Evolutionary conservation across 306 rosid species (phyloP), one percentile per base, ranked within the genome.

Genomic region (Pterocarpus santalinus): DNA sequence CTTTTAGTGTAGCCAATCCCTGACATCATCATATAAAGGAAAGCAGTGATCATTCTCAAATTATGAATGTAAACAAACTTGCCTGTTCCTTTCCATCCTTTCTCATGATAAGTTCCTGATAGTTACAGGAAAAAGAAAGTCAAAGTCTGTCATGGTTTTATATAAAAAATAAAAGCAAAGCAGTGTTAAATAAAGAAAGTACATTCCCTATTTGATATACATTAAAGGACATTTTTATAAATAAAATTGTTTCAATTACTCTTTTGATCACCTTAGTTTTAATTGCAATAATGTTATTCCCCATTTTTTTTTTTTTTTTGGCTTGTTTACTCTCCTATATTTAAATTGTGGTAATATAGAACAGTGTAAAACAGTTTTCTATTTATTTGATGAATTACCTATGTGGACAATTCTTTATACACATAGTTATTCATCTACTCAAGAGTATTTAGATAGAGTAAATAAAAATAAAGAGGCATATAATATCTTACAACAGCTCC

Each of bases 401-500:
- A 49, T 30, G 28, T 67, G 60, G 39, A 46, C 34, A 70, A 70
- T 14, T 43, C 1, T 16, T 2, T 34, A 17, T 14, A 5, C 36
- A 32, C n/a, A 65, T 65, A 51, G 46, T 36, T 32, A 8, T 41
- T n/a, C 38, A 17, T 11, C 17, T 53, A 4, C 2, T 22, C 22
- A 7, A 17, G 8, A 55, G 8, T 2, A 66, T 43, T 41, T 7
- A 66, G 28, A 22, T 47, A 52, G 53, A 41, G 34, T 22, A n/a
- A 41, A 53, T 3, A 36, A 67, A 77, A 77, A 55, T 15, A 64
- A 60, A 33, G 73, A 22, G 65, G 44, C 67, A 53, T 58, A 16
- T 49, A 43, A 30, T 41, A 73, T 82, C 92, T 85, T 90, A 94
- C 97, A 67, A 83, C 90, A 65, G 84, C 58, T 72, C 98, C 98